Conservation (phyloP, 176 grass and related monocot species). For the Zea mays region DNA sequence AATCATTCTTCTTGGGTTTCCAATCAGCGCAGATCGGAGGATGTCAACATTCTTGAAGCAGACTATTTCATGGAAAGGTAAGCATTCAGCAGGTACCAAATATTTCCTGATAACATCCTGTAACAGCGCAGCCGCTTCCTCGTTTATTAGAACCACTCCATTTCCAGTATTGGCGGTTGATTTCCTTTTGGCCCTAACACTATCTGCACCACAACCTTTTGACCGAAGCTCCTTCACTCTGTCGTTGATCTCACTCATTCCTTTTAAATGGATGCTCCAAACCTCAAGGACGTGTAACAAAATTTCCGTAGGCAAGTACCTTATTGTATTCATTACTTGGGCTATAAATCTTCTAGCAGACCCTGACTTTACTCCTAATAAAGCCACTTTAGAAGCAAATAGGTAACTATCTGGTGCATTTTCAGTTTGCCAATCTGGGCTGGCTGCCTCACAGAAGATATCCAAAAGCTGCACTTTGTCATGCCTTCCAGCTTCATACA, state of each 20-base stretch:
- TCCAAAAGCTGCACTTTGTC: slow-evolving; percentile 76
- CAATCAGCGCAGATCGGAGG: slow-evolving; percentile 79
- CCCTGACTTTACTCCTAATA: slow-evolving; percentile 36
- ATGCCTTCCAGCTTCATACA: slow-evolving; percentile 79
- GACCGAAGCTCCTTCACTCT: slow-evolving; percentile 76
- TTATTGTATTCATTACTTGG: slow-evolving; percentile 58
- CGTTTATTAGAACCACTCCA: not conserved
- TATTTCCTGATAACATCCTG: slow-evolving; percentile 44
- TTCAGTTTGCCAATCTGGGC: slow-evolving; percentile 45
- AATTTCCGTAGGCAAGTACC: slow-evolving; percentile 64
- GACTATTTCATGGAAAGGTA: slow-evolving; percentile 84
- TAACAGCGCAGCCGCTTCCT: not conserved
- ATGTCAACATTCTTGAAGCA: slow-evolving; percentile 85
- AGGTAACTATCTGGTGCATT: slow-evolving; percentile 40
- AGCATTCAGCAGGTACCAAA: slow-evolving; percentile 65
- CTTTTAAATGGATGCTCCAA: slow-evolving; percentile 64
- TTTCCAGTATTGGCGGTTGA: not conserved
- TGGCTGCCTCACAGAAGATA: slow-evolving; percentile 77
- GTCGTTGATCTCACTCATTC: slow-evolving; percentile 64
- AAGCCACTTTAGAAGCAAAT: slow-evolving; percentile 26
- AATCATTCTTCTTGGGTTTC: slow-evolving; percentile 80
- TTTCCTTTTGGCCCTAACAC: slow-evolving; percentile 34
- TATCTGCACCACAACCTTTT: slow-evolving; percentile 30
- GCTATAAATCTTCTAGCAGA: slow-evolving; percentile 52
- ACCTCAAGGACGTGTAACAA: slow-evolving; percentile 59